These are phyloP conservation scores for Eleusine coracana DNA, from an alignment of 176 grass and related monocot species.

Conservation along the genomic window DNA sequence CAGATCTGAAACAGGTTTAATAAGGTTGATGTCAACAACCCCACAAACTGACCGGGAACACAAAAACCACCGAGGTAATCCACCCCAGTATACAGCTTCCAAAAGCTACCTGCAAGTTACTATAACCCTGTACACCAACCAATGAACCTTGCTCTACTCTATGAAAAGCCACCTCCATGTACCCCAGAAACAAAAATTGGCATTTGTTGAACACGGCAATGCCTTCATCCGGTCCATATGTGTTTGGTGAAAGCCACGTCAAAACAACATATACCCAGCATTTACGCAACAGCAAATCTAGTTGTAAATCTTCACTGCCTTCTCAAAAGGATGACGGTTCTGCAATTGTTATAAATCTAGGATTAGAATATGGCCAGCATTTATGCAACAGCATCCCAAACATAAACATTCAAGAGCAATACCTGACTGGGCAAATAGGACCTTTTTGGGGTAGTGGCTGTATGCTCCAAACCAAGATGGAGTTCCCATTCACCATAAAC, in stretches of 20 bases:
- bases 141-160: slow-evolving; percentile 33
- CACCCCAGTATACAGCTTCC: slow-evolving; percentile 41
- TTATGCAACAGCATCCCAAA: background rate
- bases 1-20: background rate
- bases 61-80: background rate
- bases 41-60: background rate
- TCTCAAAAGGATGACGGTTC: slow-evolving; percentile 79
- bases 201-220: slow-evolving; percentile 13
- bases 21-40: background rate
- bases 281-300: slow-evolving; percentile 22
- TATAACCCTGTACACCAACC: slow-evolving; percentile 52
- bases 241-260: background rate
- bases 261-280: background rate
- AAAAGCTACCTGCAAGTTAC: slow-evolving; percentile 21
- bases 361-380: slow-evolving; percentile 8
- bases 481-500: slow-evolving; percentile 77
- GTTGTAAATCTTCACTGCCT: slow-evolving; percentile 81
- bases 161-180: slow-evolving; percentile 28
- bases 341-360: slow-evolving; percentile 31
- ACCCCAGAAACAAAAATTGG: slow-evolving; percentile 22
- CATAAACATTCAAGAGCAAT: slow-evolving; percentile 1
- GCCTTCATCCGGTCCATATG: background rate
- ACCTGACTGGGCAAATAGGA: slow-evolving; percentile 65
- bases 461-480: slow-evolving; percentile 71
- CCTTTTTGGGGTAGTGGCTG: slow-evolving; percentile 56